A percentile compares a stretch with the other conserved stretches of the same genome.
Evolutionary conservation across 2,329 filamentous ascomycete genomes (phyloP).

Genomic region (Trichoderma sp.): DNA sequence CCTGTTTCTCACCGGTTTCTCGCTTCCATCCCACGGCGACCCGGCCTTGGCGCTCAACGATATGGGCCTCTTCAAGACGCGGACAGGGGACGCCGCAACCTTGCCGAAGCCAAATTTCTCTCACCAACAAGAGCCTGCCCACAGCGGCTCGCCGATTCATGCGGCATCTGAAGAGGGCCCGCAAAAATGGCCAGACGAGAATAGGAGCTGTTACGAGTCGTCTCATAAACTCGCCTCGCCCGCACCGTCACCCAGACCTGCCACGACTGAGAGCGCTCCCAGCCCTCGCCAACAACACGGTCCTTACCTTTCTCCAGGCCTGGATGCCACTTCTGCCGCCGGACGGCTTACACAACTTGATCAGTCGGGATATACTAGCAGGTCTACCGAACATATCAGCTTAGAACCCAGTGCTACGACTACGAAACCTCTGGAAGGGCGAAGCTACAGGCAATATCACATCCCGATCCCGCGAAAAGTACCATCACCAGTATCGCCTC

Average conservation of each 20-base stretch:
- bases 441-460: conserved; percentile 42
- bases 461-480: conserved; percentile 45
- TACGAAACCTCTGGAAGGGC: conserved; percentile 7
- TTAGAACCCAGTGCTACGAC: conserved; percentile 3
- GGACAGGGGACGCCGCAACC: conserved; percentile 18
- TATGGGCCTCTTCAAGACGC: conserved; percentile 24
- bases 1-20: conserved; percentile 10
- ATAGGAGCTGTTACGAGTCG: neutral
- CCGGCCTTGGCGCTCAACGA: conserved; percentile 5
- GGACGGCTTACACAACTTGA: conserved; percentile 24
- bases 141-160: conserved; percentile 16
- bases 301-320: conserved; percentile 23
- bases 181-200: conserved; percentile 23
- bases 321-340: conserved; percentile 21
- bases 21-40: neutral
- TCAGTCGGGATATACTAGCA: conserved; percentile 20
- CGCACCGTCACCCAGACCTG: conserved; percentile 7
- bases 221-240: conserved; percentile 9
- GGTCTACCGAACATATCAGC: conserved; percentile 24
- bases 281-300: conserved; percentile 18
- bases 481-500: conserved; percentile 42
- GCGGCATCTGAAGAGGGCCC: conserved; percentile 20
- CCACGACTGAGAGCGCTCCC: conserved; percentile 1
- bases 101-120: conserved; percentile 23
- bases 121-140: conserved; percentile 16